Percentiles rank a stretch among this genome's conserved stretches.
Conservation (phyloP, 345 rosid genomes). For the Linum usitatissimum region DNA sequence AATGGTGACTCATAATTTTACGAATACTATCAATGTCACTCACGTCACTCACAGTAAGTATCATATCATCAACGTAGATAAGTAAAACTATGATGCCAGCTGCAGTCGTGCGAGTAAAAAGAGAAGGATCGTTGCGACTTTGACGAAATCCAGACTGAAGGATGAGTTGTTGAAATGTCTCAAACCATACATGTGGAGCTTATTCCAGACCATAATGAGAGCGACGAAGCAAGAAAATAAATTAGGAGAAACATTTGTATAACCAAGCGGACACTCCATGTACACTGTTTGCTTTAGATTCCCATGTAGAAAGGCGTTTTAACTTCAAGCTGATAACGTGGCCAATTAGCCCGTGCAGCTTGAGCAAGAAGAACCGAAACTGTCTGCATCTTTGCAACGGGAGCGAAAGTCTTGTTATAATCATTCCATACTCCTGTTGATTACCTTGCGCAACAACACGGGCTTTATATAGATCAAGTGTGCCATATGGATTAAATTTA, state of each 20-base stretch:
- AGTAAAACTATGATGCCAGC: background rate
- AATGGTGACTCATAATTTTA: background rate
- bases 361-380: background rate
- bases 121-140: background rate
- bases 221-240: background rate
- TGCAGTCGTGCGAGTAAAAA: background rate
- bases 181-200: background rate
- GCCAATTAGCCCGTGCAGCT: background rate
- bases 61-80: background rate
- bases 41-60: background rate
- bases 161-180: background rate
- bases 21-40: background rate
- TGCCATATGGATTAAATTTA: background rate
- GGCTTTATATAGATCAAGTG: background rate
- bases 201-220: background rate
- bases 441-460: background rate
- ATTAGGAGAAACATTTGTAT: background rate
- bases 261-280: background rate
- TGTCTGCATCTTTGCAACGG: background rate
- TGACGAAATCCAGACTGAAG: background rate
- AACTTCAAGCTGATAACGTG: background rate
- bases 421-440: background rate
- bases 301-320: background rate
- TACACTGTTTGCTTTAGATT: background rate
- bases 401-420: background rate